Evolutionary conservation across 2,329 filamentous ascomycete species (phyloP), one percentile per base, ranked within the genome.

Genomic region (Fusarium gaditjirri): DNA sequence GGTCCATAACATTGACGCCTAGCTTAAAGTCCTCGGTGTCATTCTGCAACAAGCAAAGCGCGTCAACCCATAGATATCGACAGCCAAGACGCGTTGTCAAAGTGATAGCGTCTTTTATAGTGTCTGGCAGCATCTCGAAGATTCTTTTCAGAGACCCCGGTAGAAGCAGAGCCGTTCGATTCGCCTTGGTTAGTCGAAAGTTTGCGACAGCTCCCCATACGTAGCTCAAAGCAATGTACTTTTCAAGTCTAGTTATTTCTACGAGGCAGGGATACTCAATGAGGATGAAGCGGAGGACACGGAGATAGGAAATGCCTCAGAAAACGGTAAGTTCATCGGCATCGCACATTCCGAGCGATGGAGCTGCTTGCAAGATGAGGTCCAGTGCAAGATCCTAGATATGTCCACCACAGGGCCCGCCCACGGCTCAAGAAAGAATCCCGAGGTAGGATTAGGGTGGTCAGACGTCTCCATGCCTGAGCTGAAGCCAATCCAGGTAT

Each of bases 381-480:
- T 29, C 44, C 44, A 47, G 10, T 1, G 21, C 4, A 6, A 5
- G 13, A 31, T 31, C 21, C 44, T 47, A 2, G 27, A 3, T 17
- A 10, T 9, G 2, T 47, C 27, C 21, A 47, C 14, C 10, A 17
- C 1, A 5, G 27, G 44, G 3, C 29, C 27, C 0, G 44, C 23
- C 44, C 27, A 13, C 1, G 44, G 44, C 21, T 47, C 21, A n/a
- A 47, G 2, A 17, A 47, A 47, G 3, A 13, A 2, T 5, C 3
- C 0, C 0, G 0, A 23, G 9, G 7, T 1, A 5, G 21, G 5
- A 6, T 7, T 0, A 4, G 0, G 21, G 5, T 17, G 7, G 0
- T 2, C 14, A 31, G 5, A 1, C 3, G 27, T 5, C 21, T 47
- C 3, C 2, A 9, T 47, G 5, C 2, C 0, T 6, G 27, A 31